These are phyloP conservation scores for Cutaneotrichosporon dermatis DNA, from an alignment of 1,284 basidiomycete species.

Conservation along the genomic window DNA sequence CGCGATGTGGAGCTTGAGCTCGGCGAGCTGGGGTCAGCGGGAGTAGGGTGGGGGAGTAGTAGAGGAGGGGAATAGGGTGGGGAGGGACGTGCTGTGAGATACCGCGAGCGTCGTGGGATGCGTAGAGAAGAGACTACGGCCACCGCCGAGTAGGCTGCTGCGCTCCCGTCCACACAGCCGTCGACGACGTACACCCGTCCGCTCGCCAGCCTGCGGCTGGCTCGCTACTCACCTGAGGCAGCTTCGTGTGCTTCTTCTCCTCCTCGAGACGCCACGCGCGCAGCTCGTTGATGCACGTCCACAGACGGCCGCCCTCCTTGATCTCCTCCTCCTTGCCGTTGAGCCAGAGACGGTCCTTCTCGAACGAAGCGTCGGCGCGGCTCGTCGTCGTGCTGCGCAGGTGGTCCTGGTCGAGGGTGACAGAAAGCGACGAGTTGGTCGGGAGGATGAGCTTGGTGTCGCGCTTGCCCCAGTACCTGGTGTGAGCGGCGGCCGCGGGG, in stretches of 20 bases:
- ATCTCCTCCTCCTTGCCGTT: conserved; percentile 89
- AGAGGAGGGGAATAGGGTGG: too few species aligned
- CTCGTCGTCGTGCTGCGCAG: conserved; percentile 91
- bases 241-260: conserved; percentile 63
- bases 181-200: not conserved
- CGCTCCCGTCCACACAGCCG: too few species aligned
- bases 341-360: conserved; percentile 79
- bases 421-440: conserved; percentile 94
- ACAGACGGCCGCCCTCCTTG: conserved; percentile 70
- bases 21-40: conserved; percentile 59
- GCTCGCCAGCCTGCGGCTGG: not conserved
- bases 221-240: conserved; percentile 59
- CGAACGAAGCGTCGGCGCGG: conserved; percentile 72
- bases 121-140: too few species aligned
- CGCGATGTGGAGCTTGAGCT: conserved; percentile 73
- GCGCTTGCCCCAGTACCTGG: conserved; percentile 96
- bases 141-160: too few species aligned
- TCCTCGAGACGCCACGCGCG: conserved; percentile 68
- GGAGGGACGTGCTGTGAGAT: too few species aligned
- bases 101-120: too few species aligned
- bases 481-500: conserved; percentile 10
- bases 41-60: too few species aligned
- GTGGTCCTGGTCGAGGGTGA: conserved; percentile 95
- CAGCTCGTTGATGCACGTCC: conserved; percentile 85
- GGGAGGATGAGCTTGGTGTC: conserved; percentile 92